phyloP scores from a whole-genome alignment of 768 basidiomycete genomes.

The Rhodotorula babjevae region DNA sequence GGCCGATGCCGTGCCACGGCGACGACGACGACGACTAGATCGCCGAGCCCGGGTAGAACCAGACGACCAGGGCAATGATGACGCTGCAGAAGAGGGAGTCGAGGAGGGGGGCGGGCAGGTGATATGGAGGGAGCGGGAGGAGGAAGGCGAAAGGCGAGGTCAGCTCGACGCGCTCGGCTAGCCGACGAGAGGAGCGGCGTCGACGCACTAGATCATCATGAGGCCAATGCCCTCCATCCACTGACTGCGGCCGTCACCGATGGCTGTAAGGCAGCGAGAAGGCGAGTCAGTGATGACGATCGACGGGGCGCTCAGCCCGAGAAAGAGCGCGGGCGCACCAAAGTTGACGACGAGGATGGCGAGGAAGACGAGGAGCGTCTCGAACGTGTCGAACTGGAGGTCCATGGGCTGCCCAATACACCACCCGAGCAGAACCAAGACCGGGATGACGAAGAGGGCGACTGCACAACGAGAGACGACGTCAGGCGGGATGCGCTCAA shows the following conservation, averaged over 20 bases:
- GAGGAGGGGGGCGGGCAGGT: neutral
- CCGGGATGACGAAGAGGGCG: constrained; percentile 6
- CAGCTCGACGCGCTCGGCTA: too few species aligned
- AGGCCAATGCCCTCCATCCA: constrained; percentile 68
- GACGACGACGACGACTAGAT: neutral
- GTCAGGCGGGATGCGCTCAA: too few species aligned
- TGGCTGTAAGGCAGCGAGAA: constrained; percentile 44
- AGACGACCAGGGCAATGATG: constrained; percentile 46
- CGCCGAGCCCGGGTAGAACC: constrained; percentile 42
- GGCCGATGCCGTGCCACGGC: too few species aligned
- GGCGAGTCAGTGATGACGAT: neutral
- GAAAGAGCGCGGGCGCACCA: neutral
- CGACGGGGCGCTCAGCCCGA: neutral
- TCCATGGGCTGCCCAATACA: constrained; percentile 61
- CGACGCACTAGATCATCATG: constrained; percentile 43
- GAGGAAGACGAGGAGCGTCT: constrained; percentile 60
- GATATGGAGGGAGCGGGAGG: neutral
- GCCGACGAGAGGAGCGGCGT: neutral
- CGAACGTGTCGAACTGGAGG: constrained; percentile 76
- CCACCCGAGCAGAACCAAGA: constrained; percentile 69
- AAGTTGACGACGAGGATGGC: constrained; percentile 62
- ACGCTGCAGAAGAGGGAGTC: too few species aligned
- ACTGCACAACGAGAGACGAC: neutral
- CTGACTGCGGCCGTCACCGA: constrained; percentile 75
- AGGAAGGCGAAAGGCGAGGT: neutral